Percentiles rank a stretch among this genome's conserved stretches.
phyloP scores from a whole-genome alignment of 148 eudicot species.

The Rhododendron ferrugineum region DNA sequence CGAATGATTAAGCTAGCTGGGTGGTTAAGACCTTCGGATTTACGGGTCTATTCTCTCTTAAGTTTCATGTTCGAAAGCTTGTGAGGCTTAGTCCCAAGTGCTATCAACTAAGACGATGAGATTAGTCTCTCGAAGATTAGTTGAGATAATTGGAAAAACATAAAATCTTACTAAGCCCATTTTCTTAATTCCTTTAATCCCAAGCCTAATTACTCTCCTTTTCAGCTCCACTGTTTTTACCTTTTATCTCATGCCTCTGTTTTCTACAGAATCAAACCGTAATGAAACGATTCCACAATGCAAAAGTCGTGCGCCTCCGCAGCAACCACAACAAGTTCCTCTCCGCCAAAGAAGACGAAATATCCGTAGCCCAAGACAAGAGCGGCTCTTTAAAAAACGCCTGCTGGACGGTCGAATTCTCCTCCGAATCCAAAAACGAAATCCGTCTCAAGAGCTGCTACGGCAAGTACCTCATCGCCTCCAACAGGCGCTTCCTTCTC shows the following conservation, averaged over 20 bases:
- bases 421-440: not conserved
- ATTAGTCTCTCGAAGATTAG: too few relatives aligned
- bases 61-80: too few relatives aligned
- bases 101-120: too few relatives aligned
- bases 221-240: not conserved
- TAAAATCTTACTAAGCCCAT: too few relatives aligned
- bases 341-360: slow-evolving; percentile 40
- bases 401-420: slow-evolving; percentile 39
- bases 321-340: slow-evolving; percentile 60
- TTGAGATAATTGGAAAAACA: too few relatives aligned
- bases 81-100: too few relatives aligned
- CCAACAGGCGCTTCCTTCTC: slow-evolving; percentile 39
- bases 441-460: slow-evolving; percentile 51
- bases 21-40: too few relatives aligned
- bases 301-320: slow-evolving; percentile 58
- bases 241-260: too few relatives aligned
- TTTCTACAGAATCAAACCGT: slow-evolving; percentile 20
- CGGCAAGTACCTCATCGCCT: slow-evolving; percentile 40
- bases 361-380: slow-evolving; percentile 31
- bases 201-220: not conserved
- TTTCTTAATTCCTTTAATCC: too few relatives aligned
- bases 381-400: slow-evolving; percentile 21
- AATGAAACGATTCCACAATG: slow-evolving; percentile 66
- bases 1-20: too few relatives aligned
- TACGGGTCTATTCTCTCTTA: too few relatives aligned